Conservation (phyloP, 169 alveolate genomes). For the Plasmodium billcollinsi region DNA sequence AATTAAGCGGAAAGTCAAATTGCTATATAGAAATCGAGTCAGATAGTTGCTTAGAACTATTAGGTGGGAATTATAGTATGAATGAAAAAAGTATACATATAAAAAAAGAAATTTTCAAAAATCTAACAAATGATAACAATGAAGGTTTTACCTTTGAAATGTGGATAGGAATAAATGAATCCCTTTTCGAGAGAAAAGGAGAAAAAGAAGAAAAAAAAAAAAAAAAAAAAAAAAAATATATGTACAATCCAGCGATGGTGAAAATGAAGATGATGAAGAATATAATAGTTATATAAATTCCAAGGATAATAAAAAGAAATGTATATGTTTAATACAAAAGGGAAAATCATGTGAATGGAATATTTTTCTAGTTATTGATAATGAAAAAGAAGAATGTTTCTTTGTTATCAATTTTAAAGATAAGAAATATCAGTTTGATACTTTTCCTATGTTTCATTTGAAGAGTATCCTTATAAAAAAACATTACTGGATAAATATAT, state of each 20-base stretch:
- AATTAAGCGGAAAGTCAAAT: slow-evolving; percentile 36
- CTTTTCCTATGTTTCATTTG: slow-evolving; percentile 28
- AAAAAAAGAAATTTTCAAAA: slow-evolving; percentile 46
- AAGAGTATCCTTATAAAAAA: slow-evolving; percentile 7
- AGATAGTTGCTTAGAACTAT: slow-evolving; percentile 44
- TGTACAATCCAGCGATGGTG: not conserved
- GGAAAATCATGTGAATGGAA: slow-evolving; percentile 56
- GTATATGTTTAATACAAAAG: slow-evolving; percentile 44
- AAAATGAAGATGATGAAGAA: not conserved
- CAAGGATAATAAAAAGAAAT: slow-evolving; percentile 13
- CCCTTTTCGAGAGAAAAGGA: not conserved
- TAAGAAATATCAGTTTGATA: slow-evolving; percentile 28
- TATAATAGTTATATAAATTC: not conserved
- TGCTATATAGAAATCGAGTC: slow-evolving; percentile 27
- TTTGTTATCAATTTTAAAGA: slow-evolving; percentile 42
- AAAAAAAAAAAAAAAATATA: not conserved
- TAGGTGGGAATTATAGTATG: slow-evolving; percentile 71
- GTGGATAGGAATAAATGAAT: slow-evolving; percentile 66
- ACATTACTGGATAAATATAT: slow-evolving; percentile 45
- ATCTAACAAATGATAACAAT: slow-evolving; percentile 19
- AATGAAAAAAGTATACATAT: slow-evolving; percentile 40
- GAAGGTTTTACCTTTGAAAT: slow-evolving; percentile 75
- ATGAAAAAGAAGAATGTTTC: slow-evolving; percentile 39
- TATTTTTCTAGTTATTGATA: slow-evolving; percentile 22
- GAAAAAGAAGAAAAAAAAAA: slow-evolving; percentile 21